Percentiles rank a stretch among this genome's conserved stretches.
phyloP scores from a whole-genome alignment of 78 protist species.

The Dictyostelium purpureum region DNA sequence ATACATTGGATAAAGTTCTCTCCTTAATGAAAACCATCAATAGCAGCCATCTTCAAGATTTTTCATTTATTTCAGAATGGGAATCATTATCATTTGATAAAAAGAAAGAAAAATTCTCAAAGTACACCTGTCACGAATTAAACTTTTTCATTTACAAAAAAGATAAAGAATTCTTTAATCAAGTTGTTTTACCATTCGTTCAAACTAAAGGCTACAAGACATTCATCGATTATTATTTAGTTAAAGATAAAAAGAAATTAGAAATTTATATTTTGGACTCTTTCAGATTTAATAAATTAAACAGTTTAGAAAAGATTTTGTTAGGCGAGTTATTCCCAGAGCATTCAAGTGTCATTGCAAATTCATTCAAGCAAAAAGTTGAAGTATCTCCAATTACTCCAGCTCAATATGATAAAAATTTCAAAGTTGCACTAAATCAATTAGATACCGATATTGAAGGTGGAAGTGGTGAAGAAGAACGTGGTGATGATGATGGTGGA shows the following conservation, averaged over 20 bases:
- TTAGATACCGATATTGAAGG: constrained; percentile 16
- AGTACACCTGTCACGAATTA: constrained; percentile 73
- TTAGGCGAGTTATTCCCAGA: constrained; percentile 62
- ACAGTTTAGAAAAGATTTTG: constrained; percentile 47
- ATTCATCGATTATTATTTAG: constrained; percentile 46
- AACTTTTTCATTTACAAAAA: constrained; percentile 61
- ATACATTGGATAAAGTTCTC: constrained; percentile 44
- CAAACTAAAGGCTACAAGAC: constrained; percentile 57
- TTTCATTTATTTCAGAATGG: constrained; percentile 58
- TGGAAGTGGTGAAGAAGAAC: not conserved
- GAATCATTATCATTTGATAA: constrained; percentile 27
- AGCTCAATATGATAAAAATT: constrained; percentile 24
- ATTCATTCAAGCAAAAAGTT: not conserved
- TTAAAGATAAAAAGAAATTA: not conserved
- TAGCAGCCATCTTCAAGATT: constrained; percentile 9
- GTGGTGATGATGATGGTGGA: not conserved
- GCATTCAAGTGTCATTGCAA: not conserved
- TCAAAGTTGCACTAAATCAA: constrained; percentile 54
- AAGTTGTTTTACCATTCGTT: constrained; percentile 60
- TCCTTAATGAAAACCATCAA: constrained; percentile 24
- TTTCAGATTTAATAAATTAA: not conserved
- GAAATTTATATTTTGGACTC: not conserved
- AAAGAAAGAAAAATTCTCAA: constrained; percentile 72
- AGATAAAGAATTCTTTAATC: constrained; percentile 55
- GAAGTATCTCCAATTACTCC: not conserved